phyloP scores from a whole-genome alignment of 208 protist species.

The Herpetomonas muscarum region DNA sequence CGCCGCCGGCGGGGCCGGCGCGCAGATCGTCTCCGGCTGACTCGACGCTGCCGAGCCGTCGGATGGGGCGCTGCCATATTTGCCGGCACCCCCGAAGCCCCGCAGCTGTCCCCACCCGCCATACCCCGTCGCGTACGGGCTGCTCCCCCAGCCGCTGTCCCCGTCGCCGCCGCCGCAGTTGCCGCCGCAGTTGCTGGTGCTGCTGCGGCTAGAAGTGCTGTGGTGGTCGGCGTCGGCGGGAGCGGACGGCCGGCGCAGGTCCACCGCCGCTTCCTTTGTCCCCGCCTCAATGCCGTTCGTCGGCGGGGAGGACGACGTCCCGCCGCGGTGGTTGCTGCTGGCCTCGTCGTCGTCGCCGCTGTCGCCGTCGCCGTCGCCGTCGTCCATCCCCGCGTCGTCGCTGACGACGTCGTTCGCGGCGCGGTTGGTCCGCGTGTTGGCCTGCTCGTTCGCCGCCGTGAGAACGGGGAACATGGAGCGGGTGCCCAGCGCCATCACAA shows the following conservation, averaged over 20 bases:
- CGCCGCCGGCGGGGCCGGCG: too few species aligned
- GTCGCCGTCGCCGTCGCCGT: not conserved
- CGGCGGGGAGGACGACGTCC: too few species aligned
- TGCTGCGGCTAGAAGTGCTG: too few species aligned
- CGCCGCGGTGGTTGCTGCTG: not conserved
- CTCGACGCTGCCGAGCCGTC: not conserved
- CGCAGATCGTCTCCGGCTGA: not conserved
- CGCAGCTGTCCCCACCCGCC: too few species aligned
- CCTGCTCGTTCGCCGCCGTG: not conserved
- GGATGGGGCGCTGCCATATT: not conserved
- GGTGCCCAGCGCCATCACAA: not conserved
- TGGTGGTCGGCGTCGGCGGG: too few species aligned
- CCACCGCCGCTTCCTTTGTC: too few species aligned
- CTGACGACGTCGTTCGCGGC: not conserved
- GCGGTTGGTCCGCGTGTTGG: not conserved
- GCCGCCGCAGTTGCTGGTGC: not conserved
- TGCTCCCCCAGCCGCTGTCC: too few species aligned
- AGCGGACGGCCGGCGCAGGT: too few species aligned
- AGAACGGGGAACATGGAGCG: not conserved
- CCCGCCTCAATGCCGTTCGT: too few species aligned
- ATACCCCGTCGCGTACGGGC: too few species aligned
- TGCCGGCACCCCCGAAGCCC: not conserved
- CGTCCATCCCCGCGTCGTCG: not conserved
- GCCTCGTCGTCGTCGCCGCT: not conserved
- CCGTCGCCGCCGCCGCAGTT: not conserved